Conservation (phyloP, 495 filamentous ascomycete species). For the Pyronema domesticum region DNA sequence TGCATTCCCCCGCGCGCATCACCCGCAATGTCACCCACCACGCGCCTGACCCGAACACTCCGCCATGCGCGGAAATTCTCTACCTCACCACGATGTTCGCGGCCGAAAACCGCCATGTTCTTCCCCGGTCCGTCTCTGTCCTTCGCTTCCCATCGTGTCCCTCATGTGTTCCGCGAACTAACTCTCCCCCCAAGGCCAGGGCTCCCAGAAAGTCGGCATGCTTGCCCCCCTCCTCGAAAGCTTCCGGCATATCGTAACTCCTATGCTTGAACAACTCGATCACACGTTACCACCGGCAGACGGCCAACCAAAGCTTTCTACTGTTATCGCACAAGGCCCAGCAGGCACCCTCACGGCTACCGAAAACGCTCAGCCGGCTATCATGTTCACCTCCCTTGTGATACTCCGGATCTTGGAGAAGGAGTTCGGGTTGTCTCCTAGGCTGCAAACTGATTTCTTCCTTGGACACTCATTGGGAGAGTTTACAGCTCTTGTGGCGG, state of each 20-base stretch:
- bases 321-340: conserved; percentile 66
- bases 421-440: conserved; percentile 40
- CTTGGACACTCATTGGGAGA: conserved; percentile 92
- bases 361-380: conserved; percentile 80
- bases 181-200: conserved; percentile 46
- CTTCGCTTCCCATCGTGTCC: not conserved
- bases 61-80: not conserved
- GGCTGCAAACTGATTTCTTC: conserved; percentile 41
- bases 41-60: not conserved
- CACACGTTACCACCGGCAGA: conserved; percentile 41
- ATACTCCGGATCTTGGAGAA: conserved; percentile 78
- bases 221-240: conserved; percentile 60
- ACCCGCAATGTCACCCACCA: not conserved
- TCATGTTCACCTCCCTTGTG: conserved; percentile 82
- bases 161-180: not conserved
- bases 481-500: conserved; percentile 76
- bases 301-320: conserved; percentile 42
- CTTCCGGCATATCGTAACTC: conserved; percentile 56
- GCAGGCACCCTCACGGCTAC: conserved; percentile 59
- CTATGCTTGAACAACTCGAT: conserved; percentile 72
- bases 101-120: conserved; percentile 60
- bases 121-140: conserved; percentile 51
- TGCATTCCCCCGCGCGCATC: not conserved
- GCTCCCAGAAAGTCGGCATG: conserved; percentile 92
- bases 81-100: not conserved